These are phyloP conservation scores for Achaetomiella virescens DNA, from an alignment of 495 filamentous ascomycete genomes.

Conservation along the genomic window DNA sequence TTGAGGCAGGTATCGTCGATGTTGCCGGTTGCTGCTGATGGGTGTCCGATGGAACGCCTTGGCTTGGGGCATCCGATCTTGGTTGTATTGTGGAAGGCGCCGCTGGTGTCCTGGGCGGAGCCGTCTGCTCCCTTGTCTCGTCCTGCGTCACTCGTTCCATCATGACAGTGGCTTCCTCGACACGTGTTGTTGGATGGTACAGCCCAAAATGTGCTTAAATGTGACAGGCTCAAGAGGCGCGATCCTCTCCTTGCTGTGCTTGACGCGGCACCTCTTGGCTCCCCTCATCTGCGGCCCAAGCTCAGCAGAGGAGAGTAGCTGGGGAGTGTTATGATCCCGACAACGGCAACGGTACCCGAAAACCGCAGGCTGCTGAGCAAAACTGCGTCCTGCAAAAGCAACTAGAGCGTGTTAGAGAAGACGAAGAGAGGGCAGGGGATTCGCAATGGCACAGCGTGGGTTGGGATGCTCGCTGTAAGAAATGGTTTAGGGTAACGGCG, in stretches of 20 bases:
- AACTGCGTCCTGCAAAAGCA: background rate
- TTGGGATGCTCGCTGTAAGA: background rate
- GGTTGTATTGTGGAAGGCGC: background rate
- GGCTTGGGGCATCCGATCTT: slow-evolving; percentile 7
- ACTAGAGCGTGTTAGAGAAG: background rate
- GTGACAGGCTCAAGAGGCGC: background rate
- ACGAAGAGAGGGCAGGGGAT: background rate
- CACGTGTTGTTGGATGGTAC: background rate
- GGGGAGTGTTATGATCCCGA: background rate
- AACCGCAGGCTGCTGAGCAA: background rate
- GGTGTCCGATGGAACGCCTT: slow-evolving; percentile 6
- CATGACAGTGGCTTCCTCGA: background rate
- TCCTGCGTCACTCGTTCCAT: slow-evolving; percentile 1
- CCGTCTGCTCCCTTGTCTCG: background rate
- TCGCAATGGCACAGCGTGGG: no score
- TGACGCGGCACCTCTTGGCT: background rate
- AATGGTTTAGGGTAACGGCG: background rate
- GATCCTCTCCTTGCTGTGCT: background rate
- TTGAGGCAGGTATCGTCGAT: background rate
- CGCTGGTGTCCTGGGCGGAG: background rate
- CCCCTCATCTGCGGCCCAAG: no score
- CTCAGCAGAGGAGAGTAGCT: no score
- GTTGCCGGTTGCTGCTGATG: slow-evolving; percentile 3
- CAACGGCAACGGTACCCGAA: slow-evolving; percentile 7
- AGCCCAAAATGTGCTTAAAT: background rate